These are phyloP conservation scores for Saccharum spontaneum DNA, from an alignment of 176 grass and related monocot species.

Conservation along the genomic window DNA sequence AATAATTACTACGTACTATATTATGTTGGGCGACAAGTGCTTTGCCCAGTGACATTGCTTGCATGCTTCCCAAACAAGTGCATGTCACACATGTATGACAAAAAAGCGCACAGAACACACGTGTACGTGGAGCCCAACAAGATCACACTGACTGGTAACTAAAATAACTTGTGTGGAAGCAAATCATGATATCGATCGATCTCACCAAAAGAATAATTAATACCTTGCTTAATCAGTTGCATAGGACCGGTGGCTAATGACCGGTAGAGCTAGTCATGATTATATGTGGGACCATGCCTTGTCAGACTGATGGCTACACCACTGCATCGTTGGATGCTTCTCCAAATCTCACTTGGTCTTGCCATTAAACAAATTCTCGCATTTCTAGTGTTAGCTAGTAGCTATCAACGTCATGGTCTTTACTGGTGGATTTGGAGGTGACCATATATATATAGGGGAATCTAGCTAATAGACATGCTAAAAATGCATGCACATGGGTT, in stretches of 20 bases:
- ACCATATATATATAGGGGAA: neutral
- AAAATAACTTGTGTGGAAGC: conserved; percentile 2
- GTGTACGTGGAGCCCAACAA: conserved; percentile 10
- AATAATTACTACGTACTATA: neutral
- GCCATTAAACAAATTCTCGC: neutral
- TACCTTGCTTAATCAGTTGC: neutral
- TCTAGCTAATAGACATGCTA: neutral
- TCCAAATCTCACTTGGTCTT: neutral
- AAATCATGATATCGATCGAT: neutral
- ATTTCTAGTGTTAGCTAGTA: neutral
- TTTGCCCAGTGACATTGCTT: neutral
- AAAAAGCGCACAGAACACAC: neutral
- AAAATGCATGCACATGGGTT: neutral
- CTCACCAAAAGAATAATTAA: neutral
- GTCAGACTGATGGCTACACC: conserved; percentile 18
- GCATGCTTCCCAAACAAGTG: neutral
- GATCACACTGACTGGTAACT: neutral
- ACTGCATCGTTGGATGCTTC: neutral
- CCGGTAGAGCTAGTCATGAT: no score
- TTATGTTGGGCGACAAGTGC: neutral
- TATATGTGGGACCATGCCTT: conserved; percentile 16
- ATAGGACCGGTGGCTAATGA: neutral
- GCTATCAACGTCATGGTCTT: conserved; percentile 15
- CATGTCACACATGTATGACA: neutral
- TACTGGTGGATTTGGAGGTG: conserved; percentile 3